Base-by-base conservation (phyloP, 805 yeast genomes). In the Grigorovia yakushimaensis region DNA sequence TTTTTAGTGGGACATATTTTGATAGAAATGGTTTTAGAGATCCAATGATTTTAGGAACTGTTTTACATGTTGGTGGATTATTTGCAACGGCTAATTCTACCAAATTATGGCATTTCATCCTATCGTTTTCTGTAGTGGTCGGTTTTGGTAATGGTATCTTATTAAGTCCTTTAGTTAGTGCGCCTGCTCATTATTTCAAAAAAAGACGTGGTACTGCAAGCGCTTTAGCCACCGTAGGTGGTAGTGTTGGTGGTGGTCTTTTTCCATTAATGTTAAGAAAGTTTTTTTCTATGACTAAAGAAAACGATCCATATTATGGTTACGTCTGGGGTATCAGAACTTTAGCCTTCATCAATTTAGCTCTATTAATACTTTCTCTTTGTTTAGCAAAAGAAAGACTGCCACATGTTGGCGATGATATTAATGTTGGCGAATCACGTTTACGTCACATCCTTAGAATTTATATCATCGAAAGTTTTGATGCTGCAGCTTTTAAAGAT, bases 141-240 rank as follows among this genome's bases (percentile, higher is more conserved):
- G 88, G 87, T 2, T 49, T 77, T 15, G 86, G 84, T 0, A 71
- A 73, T 45, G 82, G 82, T 1, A 60, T 79, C 19, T 65, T 79
- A 24, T 67, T 78, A 60, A 71, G 79, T 20, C 86, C 87, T 1
- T 60, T 77, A 35, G 64, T 82, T 7, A 77, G 84, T 13, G 77
- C 76, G 13, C 69, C 81, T 9, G 74, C 81, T 24, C 88, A 82
- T 52, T 82, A 84, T 76, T 82, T 82, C 56, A 67, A 71, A 45
- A 68, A 60, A 42, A 77, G 67, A 51, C 68, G 87, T 56, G 88
- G 84, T 2, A 63, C 70, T 46, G 82, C 80, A 20, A 62, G 65
- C 8, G 76, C 77, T 1, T 41, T 74, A 2, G 71, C 78, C 0
- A 68, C 74, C 6, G 67, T 70, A 21, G 81, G 81, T 38, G 81